Evolutionary conservation across 441 rosid genomes (phyloP), one percentile per base, ranked within the genome.

Genomic region (Gossypium lobatum): DNA sequence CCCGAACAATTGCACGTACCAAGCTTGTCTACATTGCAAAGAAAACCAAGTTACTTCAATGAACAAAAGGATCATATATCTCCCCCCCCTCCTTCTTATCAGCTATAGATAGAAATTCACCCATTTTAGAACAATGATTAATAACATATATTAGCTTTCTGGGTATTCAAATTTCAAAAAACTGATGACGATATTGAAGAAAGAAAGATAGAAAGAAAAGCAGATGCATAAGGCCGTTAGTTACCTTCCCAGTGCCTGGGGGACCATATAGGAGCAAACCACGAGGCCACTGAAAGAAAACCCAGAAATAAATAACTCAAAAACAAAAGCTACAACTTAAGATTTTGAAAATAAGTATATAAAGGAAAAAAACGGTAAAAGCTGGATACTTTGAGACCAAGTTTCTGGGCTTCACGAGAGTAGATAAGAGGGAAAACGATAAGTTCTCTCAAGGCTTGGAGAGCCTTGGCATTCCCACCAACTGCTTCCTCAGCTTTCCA

Each of bases 171-270:
- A 4, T 14, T 48, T 21, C 14, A 20, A 18, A 20, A 20, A 54
- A 54, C 18, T 21, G 23, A 2, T 18, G 10, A 8, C 26, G 20
- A 18, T 18, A 17, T 55, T 55, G 6, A 55, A 55, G 4, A 55
- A 55, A 6, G 21, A 55, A 57, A 57, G 39, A 34, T 34, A 34
- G 26, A 21, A 57, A 0, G 14, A 20, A 57, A 2, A 26, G 18
- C 17, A 52, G 6, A 52, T 14, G 17, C 6, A 52, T 52, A 52
- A n/a, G 20, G 62, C 18, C 11, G 42, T 26, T 31, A 31, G 25
- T 20, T 82, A 91, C 96, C 96, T 91, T 93, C 31, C 98, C 97
- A 9, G 94, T 89, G 73, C 94, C 97, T 0, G 96, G 96, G 5
- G 95, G 96, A 53, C 97, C 96, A 39, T 89, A 91, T 2, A 91